Evolutionary conservation across 2,329 filamentous ascomycete species (phyloP).

Genomic region (Chalaropsis ovoidea): DNA sequence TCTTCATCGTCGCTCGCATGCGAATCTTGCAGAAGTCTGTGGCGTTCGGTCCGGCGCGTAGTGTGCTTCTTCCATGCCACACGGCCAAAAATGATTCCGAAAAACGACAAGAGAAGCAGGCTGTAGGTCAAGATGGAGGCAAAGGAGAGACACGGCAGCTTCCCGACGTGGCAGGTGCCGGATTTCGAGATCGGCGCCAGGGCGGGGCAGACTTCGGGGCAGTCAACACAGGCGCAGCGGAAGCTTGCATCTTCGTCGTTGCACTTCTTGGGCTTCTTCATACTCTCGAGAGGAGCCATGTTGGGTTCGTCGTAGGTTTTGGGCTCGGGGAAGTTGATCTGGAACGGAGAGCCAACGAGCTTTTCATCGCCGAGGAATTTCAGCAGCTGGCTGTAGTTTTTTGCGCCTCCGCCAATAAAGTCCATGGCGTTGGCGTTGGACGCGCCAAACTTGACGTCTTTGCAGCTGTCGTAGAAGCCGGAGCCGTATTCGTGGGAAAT

Average conservation of each 20-base stretch:
- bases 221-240: conserved; percentile 89
- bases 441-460: conserved; percentile 95
- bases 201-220: conserved; percentile 71
- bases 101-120: conserved; percentile 57
- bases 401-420: conserved; percentile 88
- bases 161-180: conserved; percentile 69
- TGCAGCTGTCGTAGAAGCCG: conserved; percentile 93
- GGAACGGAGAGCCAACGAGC: conserved; percentile 83
- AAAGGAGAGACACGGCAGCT: conserved; percentile 88
- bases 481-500: conserved; percentile 73
- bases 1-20: conserved; percentile 85
- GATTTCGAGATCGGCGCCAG: conserved; percentile 63
- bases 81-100: conserved; percentile 59
- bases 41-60: conserved; percentile 64
- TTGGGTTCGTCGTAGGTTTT: conserved; percentile 41
- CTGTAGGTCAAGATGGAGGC: conserved; percentile 80
- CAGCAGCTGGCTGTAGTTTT: conserved; percentile 75
- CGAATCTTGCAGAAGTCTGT: conserved; percentile 78
- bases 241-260: conserved; percentile 80
- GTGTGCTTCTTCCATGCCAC: conserved; percentile 65
- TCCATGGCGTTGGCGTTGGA: conserved; percentile 91
- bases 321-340: conserved; percentile 75
- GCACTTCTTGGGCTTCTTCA: conserved; percentile 65
- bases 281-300: conserved; percentile 58
- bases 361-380: conserved; percentile 93